These are phyloP conservation scores for Endocalyx cinctus DNA, from an alignment of 2,329 filamentous ascomycete genomes.

Conservation along the genomic window DNA sequence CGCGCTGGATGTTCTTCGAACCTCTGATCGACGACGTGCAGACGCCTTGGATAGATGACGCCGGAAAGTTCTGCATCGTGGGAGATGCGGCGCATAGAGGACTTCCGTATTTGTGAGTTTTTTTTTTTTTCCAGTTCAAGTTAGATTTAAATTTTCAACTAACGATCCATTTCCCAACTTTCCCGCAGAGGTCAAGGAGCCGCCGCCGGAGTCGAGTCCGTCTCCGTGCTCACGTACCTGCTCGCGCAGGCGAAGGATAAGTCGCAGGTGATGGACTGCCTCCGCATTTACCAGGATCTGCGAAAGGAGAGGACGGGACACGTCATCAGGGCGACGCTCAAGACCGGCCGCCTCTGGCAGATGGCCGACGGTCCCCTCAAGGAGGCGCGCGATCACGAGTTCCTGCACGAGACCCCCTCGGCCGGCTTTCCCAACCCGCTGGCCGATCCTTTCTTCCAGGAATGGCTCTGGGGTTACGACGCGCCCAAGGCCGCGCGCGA, in stretches of 20 bases:
- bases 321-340: constrained; percentile 13
- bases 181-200: constrained; percentile 14
- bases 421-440: constrained; percentile 16
- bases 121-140: too few species aligned
- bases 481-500: constrained; percentile 8
- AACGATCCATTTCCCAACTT: neutral
- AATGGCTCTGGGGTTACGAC: constrained; percentile 17
- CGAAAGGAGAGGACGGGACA: constrained; percentile 14
- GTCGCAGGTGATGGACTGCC: constrained; percentile 3
- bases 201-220: constrained; percentile 15
- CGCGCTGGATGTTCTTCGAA: constrained; percentile 15
- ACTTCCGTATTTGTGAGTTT: constrained; percentile 16
- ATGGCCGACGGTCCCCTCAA: constrained; percentile 15
- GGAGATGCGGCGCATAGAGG: constrained; percentile 16
- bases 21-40: constrained; percentile 11
- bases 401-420: constrained; percentile 11
- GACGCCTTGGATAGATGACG: constrained; percentile 10
- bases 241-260: constrained; percentile 8
- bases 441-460: constrained; percentile 17
- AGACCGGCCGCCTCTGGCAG: constrained; percentile 14
- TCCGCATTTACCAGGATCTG: constrained; percentile 12
- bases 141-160: too few species aligned
- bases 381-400: constrained; percentile 13
- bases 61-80: constrained; percentile 14
- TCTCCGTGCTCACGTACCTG: constrained; percentile 12